Evolutionary conservation across 164 flowering plant species (phyloP).

Genomic region (Akebia trifoliata): DNA sequence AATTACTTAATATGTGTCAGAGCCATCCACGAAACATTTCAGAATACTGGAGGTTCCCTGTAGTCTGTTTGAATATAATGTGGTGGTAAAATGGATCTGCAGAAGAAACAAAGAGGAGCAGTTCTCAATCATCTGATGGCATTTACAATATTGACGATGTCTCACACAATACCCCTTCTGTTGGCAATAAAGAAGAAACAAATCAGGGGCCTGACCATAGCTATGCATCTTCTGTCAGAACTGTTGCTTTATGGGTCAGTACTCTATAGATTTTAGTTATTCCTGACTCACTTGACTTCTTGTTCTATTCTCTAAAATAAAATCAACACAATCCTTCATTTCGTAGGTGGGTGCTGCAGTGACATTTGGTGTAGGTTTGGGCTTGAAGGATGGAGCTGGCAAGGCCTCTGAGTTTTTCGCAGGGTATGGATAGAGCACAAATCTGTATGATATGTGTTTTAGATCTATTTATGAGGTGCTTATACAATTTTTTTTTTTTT

Average conservation of each 20-base stretch:
- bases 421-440: slow-evolving; percentile 47
- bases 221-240: slow-evolving; percentile 44
- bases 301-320: slow-evolving; percentile 10
- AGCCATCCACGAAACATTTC: slow-evolving; percentile 24
- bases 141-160: slow-evolving; percentile 11
- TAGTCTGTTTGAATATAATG: slow-evolving; percentile 29
- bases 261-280: neutral
- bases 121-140: slow-evolving; percentile 25
- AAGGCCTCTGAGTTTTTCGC: slow-evolving; percentile 95
- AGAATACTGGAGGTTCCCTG: slow-evolving; percentile 23
- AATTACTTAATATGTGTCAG: slow-evolving; percentile 22
- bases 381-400: slow-evolving; percentile 74
- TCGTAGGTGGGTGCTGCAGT: slow-evolving; percentile 72
- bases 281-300: neutral
- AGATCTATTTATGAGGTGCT: too few relatives aligned
- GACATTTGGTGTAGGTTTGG: slow-evolving; percentile 82
- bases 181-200: slow-evolving; percentile 19
- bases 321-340: slow-evolving; percentile 9
- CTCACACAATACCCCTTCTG: slow-evolving; percentile 18
- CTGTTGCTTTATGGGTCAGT: slow-evolving; percentile 74
- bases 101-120: slow-evolving; percentile 33
- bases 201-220: slow-evolving; percentile 19
- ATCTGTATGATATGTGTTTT: neutral
- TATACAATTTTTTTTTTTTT: too few relatives aligned
- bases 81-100: slow-evolving; percentile 35